A percentile compares a stretch with the other conserved stretches of the same genome.
These are phyloP conservation scores for Colletotrichum chlorophyti DNA, from an alignment of 2,329 filamentous ascomycete species.

Conservation along the genomic window DNA sequence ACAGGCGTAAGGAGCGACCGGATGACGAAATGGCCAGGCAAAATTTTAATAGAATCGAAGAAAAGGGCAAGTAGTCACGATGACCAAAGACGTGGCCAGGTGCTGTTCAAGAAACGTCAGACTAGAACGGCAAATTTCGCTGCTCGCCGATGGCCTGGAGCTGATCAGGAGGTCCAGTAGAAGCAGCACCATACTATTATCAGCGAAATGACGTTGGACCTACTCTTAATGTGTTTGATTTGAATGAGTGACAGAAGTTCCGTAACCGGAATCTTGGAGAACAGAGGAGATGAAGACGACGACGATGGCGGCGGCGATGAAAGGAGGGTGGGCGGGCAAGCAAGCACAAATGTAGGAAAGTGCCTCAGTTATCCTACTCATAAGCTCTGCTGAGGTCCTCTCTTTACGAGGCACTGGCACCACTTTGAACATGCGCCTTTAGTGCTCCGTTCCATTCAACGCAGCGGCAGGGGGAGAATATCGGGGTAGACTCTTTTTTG, in stretches of 20 bases:
- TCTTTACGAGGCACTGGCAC: constrained; percentile 2
- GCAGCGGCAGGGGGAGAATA: constrained; percentile 8
- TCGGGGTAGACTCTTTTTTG: no score
- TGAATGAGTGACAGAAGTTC: constrained; percentile 25
- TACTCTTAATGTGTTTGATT: constrained; percentile 8
- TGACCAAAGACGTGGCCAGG: not conserved
- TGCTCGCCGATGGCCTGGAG: constrained; percentile 1
- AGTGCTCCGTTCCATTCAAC: no score
- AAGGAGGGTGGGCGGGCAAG: no score
- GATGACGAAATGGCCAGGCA: not conserved
- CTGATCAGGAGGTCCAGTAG: constrained; percentile 1
- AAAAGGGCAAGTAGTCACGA: not conserved
- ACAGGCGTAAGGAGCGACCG: not conserved
- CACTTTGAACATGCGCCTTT: constrained; percentile 12
- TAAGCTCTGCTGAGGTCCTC: no score
- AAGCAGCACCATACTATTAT: not conserved
- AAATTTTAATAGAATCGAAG: constrained; percentile 3
- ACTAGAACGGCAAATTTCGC: constrained; percentile 11
- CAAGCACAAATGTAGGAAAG: constrained; percentile 7
- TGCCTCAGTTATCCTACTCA: constrained; percentile 5
- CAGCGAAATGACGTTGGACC: not conserved
- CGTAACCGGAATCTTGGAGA: constrained; percentile 5
- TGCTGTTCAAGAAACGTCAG: not conserved
- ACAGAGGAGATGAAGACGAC: not conserved
- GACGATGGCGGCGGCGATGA: not conserved